phyloP scores from a whole-genome alignment of 306 rosid species.

The Dryas octopetala region DNA sequence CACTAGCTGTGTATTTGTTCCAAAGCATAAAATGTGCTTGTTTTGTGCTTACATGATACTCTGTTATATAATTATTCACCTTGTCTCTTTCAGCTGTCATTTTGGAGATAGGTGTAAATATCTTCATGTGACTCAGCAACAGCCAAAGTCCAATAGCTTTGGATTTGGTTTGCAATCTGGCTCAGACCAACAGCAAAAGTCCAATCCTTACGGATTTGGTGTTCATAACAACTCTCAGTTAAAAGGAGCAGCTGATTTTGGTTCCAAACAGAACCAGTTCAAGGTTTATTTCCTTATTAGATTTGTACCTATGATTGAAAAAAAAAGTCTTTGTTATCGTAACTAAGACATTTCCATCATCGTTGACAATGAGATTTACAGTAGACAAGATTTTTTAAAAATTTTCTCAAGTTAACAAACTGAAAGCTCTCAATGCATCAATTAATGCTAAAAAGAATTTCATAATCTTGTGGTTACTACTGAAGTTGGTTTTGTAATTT shows the following conservation, averaged over 20 bases:
- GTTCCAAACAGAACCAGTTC: slow-evolving; percentile 44
- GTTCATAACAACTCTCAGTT: slow-evolving; percentile 46
- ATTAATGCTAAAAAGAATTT: not conserved
- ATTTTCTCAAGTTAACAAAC: slow-evolving; percentile 15
- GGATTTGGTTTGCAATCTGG: slow-evolving; percentile 48
- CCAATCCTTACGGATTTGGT: slow-evolving; percentile 86
- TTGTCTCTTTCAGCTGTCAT: slow-evolving; percentile 57
- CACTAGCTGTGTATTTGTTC: slow-evolving; percentile 1
- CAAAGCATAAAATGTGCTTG: not conserved
- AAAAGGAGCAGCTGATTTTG: slow-evolving; percentile 34
- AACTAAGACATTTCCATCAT: not conserved
- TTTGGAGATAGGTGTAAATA: slow-evolving; percentile 71
- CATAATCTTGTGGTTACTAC: not conserved
- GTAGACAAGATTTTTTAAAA: not conserved
- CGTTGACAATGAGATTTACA: not conserved
- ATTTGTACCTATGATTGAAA: not conserved
- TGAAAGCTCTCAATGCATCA: not conserved
- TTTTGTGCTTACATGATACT: not conserved
- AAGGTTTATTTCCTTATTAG: slow-evolving; percentile 47
- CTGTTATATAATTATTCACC: not conserved
- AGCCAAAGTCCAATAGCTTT: slow-evolving; percentile 42
- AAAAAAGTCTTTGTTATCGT: not conserved
- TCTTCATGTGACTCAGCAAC: slow-evolving; percentile 55
- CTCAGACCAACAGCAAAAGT: slow-evolving; percentile 46
- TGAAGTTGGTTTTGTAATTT: slow-evolving; percentile 25